Percentiles rank a stretch among this genome's conserved stretches.
phyloP scores from a whole-genome alignment of 345 rosid genomes.

The Brassica cretica region DNA sequence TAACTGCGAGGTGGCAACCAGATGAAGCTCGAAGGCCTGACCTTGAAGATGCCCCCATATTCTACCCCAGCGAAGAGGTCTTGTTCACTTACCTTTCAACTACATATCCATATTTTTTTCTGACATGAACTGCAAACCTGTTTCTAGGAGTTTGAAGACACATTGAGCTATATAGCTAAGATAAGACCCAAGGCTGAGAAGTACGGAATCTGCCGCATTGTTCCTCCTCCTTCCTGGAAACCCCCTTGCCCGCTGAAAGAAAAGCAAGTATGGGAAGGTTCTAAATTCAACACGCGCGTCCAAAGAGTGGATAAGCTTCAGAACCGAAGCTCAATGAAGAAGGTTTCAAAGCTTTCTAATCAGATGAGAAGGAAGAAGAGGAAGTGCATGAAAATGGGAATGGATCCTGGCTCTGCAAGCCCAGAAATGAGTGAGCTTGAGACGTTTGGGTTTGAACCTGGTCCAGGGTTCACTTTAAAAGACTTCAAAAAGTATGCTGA shows the following conservation, averaged over 20 bases:
- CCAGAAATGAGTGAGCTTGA: constrained; percentile 58
- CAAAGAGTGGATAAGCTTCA: constrained; percentile 98
- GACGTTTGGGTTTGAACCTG: constrained; percentile 93
- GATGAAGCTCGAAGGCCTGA: constrained; percentile 70
- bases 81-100: constrained; percentile 22
- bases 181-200: constrained; percentile 83
- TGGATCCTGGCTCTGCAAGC: constrained; percentile 48
- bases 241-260: constrained; percentile 91
- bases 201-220: constrained; percentile 96
- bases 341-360: constrained; percentile 53
- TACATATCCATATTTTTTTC: constrained; percentile 22
- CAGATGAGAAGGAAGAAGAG: constrained; percentile 73
- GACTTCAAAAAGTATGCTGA: constrained; percentile 85
- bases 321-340: constrained; percentile 78
- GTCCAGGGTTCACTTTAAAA: constrained; percentile 78
- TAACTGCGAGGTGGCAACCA: constrained; percentile 79
- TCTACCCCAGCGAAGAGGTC: constrained; percentile 96
- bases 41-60: constrained; percentile 82
- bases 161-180: constrained; percentile 78
- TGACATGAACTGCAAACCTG: constrained; percentile 30
- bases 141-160: constrained; percentile 91
- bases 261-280: constrained; percentile 70
- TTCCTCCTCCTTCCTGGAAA: constrained; percentile 96
- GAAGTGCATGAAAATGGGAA: constrained; percentile 64
- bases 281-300: constrained; percentile 83